Percentiles rank a stretch among this genome's conserved stretches.
phyloP scores from a whole-genome alignment of 345 rosid species.

The Salix koriyanagi region DNA sequence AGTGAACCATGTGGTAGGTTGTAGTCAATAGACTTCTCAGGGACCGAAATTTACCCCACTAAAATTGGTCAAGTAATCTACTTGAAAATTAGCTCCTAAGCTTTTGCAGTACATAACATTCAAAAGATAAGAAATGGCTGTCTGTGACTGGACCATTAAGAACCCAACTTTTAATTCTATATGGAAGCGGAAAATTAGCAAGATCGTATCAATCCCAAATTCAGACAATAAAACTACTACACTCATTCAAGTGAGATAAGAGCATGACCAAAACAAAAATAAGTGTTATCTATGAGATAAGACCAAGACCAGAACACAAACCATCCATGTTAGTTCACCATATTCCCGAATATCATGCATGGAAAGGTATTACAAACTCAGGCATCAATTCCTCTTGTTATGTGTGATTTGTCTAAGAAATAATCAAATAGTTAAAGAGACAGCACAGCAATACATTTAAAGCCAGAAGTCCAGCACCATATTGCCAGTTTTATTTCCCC shows the following conservation, averaged over 20 bases:
- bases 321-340: neutral
- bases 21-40: neutral
- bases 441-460: neutral
- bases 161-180: neutral
- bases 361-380: neutral
- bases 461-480: neutral
- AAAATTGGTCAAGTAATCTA: neutral
- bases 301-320: neutral
- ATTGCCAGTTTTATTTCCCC: conserved; percentile 5
- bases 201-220: neutral
- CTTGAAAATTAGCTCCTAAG: neutral
- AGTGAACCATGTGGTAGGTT: neutral
- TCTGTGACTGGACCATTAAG: neutral
- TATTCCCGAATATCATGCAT: neutral
- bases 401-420: neutral
- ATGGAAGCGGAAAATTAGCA: neutral
- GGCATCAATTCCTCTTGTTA: too few relatives aligned
- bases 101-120: neutral
- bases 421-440: neutral
- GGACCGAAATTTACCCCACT: neutral
- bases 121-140: neutral
- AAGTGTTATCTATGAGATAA: too few relatives aligned
- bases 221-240: neutral
- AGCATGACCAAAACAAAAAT: too few relatives aligned
- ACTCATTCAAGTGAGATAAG: neutral